Evolutionary conservation across 768 basidiomycete species (phyloP).

Genomic region (Pulveroboletus sp.): DNA sequence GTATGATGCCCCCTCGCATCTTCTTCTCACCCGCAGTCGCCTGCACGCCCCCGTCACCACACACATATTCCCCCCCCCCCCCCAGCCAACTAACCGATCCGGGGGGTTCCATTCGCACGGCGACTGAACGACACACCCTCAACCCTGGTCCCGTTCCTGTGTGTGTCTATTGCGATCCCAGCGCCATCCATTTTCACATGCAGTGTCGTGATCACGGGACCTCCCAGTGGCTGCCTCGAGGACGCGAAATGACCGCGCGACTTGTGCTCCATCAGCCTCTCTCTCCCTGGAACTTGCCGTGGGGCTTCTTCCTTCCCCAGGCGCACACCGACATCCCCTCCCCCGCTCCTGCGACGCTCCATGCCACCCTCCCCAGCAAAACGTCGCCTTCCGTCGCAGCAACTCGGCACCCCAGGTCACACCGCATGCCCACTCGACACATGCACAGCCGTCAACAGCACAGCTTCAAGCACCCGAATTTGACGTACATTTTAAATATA

Average conservation of each 20-base stretch:
- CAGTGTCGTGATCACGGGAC: slow-evolving; percentile 22
- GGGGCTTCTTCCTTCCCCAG: background rate
- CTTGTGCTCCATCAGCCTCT: background rate
- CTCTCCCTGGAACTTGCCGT: slow-evolving; percentile 3
- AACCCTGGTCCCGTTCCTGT: slow-evolving; percentile 26
- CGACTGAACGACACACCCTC: slow-evolving; percentile 4
- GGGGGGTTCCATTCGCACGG: slow-evolving; percentile 6
- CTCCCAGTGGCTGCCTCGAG: slow-evolving; percentile 24
- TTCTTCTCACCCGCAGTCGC: too few relatives aligned
- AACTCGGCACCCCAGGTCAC: too few relatives aligned
- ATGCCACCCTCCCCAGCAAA: too few relatives aligned
- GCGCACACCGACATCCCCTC: too few relatives aligned
- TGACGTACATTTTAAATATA: background rate
- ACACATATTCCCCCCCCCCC: too few relatives aligned
- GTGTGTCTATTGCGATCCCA: background rate
- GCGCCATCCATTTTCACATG: slow-evolving; percentile 11
- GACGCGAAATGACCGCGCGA: slow-evolving; percentile 31
- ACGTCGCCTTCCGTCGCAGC: too few relatives aligned
- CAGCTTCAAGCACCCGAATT: too few relatives aligned
- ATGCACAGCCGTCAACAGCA: too few relatives aligned
- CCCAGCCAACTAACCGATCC: slow-evolving; percentile 17
- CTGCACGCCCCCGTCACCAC: background rate
- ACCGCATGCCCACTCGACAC: too few relatives aligned
- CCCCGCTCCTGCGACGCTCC: too few relatives aligned
- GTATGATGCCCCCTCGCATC: too few relatives aligned